A percentile compares a stretch with the other conserved stretches of the same genome.
phyloP scores from a whole-genome alignment of 2,329 filamentous ascomycete species.

The Davidsoniella eucalypti region DNA sequence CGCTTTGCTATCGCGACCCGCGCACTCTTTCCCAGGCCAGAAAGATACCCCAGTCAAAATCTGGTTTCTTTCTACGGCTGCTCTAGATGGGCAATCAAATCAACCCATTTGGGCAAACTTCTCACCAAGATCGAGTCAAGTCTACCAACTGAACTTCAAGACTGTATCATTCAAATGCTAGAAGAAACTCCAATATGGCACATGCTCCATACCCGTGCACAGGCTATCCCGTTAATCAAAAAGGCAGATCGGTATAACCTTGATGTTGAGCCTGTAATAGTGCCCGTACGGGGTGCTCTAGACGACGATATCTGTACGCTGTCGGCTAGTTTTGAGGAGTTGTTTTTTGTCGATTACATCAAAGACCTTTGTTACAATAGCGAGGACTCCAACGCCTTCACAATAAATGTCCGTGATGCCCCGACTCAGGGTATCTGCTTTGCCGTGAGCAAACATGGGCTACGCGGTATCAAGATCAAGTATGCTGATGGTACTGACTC shows the following conservation, averaged over 20 bases:
- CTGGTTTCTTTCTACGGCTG: slow-evolving; percentile 5
- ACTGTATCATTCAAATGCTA: slow-evolving; percentile 1
- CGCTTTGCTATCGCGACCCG: slow-evolving; percentile 11
- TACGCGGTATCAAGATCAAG: slow-evolving; percentile 9
- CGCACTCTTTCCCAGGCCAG: slow-evolving; percentile 9
- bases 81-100: neutral
- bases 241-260: slow-evolving; percentile 10
- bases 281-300: slow-evolving; percentile 3
- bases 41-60: slow-evolving; percentile 9
- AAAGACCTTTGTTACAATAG: slow-evolving; percentile 5
- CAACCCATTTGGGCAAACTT: slow-evolving; percentile 3
- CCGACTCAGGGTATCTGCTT: slow-evolving; percentile 8
- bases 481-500: slow-evolving; percentile 11
- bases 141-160: slow-evolving; percentile 10
- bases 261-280: slow-evolving; percentile 3
- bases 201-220: slow-evolving; percentile 7
- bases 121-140: neutral
- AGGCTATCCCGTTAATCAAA: slow-evolving; percentile 8
- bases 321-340: slow-evolving; percentile 5
- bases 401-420: neutral
- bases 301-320: slow-evolving; percentile 2
- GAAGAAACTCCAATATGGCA: slow-evolving; percentile 8
- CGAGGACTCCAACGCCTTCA: neutral
- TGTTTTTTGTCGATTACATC: slow-evolving; percentile 13
- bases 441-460: slow-evolving; percentile 11